phyloP scores from a whole-genome alignment of 768 basidiomycete species.

The Rhizopogon salebrosus region DNA sequence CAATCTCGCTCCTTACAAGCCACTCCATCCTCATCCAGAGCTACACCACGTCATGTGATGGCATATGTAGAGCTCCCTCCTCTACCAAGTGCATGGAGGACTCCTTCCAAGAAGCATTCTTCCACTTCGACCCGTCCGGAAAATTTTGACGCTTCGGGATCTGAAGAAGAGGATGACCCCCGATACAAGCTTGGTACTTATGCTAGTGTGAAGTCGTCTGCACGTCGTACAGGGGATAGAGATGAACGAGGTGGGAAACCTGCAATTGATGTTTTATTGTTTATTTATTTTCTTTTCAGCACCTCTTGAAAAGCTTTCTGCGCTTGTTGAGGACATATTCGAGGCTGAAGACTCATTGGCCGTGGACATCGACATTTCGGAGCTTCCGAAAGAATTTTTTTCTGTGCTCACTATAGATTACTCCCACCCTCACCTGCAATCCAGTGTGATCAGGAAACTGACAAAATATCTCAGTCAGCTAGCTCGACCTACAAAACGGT shows the following conservation, averaged over 20 bases:
- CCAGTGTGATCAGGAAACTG: slow-evolving; percentile 58
- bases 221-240: slow-evolving; percentile 63
- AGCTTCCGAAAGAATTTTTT: slow-evolving; percentile 59
- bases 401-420: slow-evolving; percentile 55
- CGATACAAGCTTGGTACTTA: slow-evolving; percentile 18
- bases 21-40: slow-evolving; percentile 17
- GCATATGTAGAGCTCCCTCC: slow-evolving; percentile 29
- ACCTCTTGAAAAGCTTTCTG: slow-evolving; percentile 71
- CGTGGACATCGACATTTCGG: slow-evolving; percentile 43
- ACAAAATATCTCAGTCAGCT: slow-evolving; percentile 65
- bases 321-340: slow-evolving; percentile 80
- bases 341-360: slow-evolving; percentile 73
- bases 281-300: slow-evolving; percentile 28
- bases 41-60: slow-evolving; percentile 26
- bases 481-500: slow-evolving; percentile 62
- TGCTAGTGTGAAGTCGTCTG: slow-evolving; percentile 43
- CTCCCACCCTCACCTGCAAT: slow-evolving; percentile 56
- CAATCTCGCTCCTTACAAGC: background rate
- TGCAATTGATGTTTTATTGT: background rate
- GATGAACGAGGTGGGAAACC: slow-evolving; percentile 61
- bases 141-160: slow-evolving; percentile 27
- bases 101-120: slow-evolving; percentile 22
- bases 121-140: slow-evolving; percentile 46
- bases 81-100: slow-evolving; percentile 21
- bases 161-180: slow-evolving; percentile 37